These are phyloP conservation scores for Umbilicaria muhlenbergii DNA, from an alignment of 495 filamentous ascomycete species.

Conservation along the genomic window DNA sequence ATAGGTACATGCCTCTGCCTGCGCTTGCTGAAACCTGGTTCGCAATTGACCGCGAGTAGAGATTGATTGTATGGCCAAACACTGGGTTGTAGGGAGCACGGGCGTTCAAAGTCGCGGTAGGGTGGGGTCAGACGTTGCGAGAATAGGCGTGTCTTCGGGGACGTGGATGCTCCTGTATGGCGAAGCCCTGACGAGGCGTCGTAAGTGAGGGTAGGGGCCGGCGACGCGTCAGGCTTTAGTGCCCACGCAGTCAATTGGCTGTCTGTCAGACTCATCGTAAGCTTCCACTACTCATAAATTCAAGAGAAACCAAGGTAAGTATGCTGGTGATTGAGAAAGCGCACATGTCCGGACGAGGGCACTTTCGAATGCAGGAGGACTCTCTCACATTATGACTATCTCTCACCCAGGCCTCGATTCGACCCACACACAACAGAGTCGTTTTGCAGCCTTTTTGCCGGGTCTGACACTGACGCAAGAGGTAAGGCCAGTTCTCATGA, in stretches of 20 bases:
- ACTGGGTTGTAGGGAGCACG: neutral
- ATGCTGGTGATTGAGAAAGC: too few species aligned
- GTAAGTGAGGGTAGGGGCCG: neutral
- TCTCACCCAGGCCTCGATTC: too few species aligned
- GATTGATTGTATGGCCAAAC: neutral
- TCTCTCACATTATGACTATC: too few species aligned
- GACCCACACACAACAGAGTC: too few species aligned
- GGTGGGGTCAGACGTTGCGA: too few species aligned
- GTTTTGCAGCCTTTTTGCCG: too few species aligned
- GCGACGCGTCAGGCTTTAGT: neutral
- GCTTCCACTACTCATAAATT: neutral
- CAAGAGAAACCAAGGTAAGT: too few species aligned
- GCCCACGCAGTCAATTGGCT: neutral
- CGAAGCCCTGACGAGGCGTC: neutral
- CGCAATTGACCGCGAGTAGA: neutral
- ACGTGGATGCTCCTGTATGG: neutral
- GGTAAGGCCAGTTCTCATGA: too few species aligned
- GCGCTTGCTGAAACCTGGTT: slow-evolving; percentile 5
- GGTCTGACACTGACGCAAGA: too few species aligned
- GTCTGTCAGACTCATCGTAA: slow-evolving; percentile 2
- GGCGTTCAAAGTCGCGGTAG: neutral
- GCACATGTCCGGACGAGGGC: too few species aligned
- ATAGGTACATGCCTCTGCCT: slow-evolving; percentile 11
- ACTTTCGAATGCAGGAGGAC: too few species aligned
- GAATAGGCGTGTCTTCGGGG: neutral